Base-by-base conservation (phyloP, 345 rosid species). In the Gynandropsis gynandra region DNA sequence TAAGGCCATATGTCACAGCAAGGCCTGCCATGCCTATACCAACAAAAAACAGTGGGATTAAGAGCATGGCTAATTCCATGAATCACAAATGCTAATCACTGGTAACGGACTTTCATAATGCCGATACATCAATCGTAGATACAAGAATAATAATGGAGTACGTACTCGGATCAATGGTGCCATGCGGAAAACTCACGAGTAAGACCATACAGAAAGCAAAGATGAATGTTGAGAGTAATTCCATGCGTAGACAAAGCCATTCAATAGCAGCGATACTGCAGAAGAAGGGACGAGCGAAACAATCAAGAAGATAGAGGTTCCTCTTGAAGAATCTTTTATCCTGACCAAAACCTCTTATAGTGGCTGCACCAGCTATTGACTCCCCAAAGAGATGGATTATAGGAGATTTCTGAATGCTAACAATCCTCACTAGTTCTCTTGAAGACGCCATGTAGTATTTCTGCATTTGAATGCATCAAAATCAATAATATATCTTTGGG, bases 371-470 rank as follows among this genome's bases (percentile, higher is more conserved):
- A 59, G 99, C 88, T 63, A 93, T 93, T 56, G 99, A 88, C 75
- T 93, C 99, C 1, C 99, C 95, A 63, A 93, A 93, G 42, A 93
- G 85, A 78, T 93, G 79, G 66, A 93, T 82, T 59, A 93, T 65
- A 42, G 99, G 97, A 71, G 99, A 93, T 70, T 93, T 93, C 71
- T 93, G 99, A 59, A 85, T 93, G 80, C 99, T 93, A 56, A 93
- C 95, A 54, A 93, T 93, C 45, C 99, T 97, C 24, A 93, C 99
- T 44, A 93, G 71, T 74, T 93, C 99, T 72, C 99, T 78, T 0
- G 99, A 93, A 29, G 99, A 93, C 52, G 99, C 89, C 97, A 93
- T 93, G 78, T 93, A 93, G 81, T 93, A 93, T 74, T 93, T 93
- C 95, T 93, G 93, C 80, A 71, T 51, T 36, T 36, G 40, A 3